These are phyloP conservation scores for Calonectria henricotiae DNA, from an alignment of 2,329 filamentous ascomycete genomes.

Conservation along the genomic window DNA sequence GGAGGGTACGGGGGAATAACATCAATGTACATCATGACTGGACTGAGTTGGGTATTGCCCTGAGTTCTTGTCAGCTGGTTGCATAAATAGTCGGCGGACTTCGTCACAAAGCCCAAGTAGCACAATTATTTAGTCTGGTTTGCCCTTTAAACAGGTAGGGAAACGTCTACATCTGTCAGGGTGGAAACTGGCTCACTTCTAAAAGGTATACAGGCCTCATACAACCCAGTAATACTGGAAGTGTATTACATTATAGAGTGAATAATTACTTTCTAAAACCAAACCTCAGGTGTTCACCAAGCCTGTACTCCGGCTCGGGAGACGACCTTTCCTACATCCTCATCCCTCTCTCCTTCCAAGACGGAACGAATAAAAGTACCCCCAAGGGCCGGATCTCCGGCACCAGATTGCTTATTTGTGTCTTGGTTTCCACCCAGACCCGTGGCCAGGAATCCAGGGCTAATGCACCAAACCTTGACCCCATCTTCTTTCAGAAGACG, in stretches of 20 bases:
- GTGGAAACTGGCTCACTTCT: background rate
- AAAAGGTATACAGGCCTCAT: background rate
- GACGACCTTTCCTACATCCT: constrained; percentile 57
- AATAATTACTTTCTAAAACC: background rate
- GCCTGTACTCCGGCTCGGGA: background rate
- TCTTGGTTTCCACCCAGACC: constrained; percentile 26
- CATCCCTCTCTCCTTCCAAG: constrained; percentile 62
- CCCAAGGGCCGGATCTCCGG: constrained; percentile 33
- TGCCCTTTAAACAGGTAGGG: background rate
- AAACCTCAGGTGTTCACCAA: background rate
- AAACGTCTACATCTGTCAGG: background rate
- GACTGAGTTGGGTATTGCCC: background rate
- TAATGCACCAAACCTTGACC: constrained; percentile 34
- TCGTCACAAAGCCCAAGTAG: no score
- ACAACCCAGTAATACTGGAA: background rate
- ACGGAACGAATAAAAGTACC: constrained; percentile 58
- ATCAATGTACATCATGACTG: background rate
- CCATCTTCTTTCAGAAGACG: constrained; percentile 26
- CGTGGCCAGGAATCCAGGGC: constrained; percentile 33
- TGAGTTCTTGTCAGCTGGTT: background rate
- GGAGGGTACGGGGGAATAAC: background rate
- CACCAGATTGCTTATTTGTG: constrained; percentile 26
- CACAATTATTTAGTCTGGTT: no score
- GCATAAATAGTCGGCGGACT: background rate
- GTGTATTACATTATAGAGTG: background rate